Conservation (phyloP, 1,284 basidiomycete genomes). For the Ceratobasidium theobromae region DNA sequence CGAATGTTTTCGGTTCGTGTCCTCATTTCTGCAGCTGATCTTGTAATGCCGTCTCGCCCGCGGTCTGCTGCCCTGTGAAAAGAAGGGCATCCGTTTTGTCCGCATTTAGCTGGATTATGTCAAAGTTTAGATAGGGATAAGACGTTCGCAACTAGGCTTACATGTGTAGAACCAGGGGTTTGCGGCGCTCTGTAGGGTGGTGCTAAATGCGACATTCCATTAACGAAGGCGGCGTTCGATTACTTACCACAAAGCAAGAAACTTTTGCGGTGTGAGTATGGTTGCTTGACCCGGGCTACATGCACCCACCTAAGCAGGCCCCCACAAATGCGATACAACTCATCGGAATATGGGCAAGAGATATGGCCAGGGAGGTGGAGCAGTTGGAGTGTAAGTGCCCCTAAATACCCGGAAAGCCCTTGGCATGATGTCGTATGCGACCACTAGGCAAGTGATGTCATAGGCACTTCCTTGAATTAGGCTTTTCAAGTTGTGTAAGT, state of each 20-base stretch:
- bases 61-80: conserved; percentile 8
- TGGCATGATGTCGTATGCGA: neutral
- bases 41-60: neutral
- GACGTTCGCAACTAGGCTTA: neutral
- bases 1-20: too few relatives aligned
- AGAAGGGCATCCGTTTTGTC: conserved; percentile 4
- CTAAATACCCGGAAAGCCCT: neutral
- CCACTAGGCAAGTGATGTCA: neutral
- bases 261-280: neutral
- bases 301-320: conserved; percentile 14
- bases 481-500: too few relatives aligned
- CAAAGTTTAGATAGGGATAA: neutral
- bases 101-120: conserved; percentile 11
- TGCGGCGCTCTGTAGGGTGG: conserved; percentile 3
- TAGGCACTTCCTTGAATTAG: too few relatives aligned
- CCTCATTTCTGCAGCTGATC: too few relatives aligned
- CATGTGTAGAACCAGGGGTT: conserved; percentile 26
- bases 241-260: conserved; percentile 20
- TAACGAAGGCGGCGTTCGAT: neutral
- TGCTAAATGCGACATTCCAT: too few relatives aligned
- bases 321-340: conserved; percentile 2
- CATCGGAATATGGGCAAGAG: neutral
- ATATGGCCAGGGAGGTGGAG: neutral
- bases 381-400: neutral
- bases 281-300: neutral